Evolutionary conservation across 1,139 yeast species (phyloP).

Genomic region (Yamadazyma siamensis): DNA sequence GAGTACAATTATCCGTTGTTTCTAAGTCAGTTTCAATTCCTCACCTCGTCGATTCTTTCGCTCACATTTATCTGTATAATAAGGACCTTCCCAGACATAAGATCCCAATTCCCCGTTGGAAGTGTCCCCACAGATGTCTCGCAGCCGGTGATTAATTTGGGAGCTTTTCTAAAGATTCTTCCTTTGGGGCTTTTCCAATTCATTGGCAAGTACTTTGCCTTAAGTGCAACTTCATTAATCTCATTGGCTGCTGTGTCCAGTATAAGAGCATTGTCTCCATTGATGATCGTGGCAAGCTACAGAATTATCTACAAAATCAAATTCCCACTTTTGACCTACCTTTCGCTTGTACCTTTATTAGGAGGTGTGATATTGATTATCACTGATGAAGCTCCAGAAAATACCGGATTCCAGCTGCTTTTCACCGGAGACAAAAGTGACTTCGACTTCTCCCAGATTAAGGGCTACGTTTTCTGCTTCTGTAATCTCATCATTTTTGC

Average conservation of each 20-base stretch:
- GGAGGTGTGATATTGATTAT: conserved; percentile 38
- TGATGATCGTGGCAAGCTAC: conserved; percentile 35
- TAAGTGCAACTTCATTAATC: conserved; percentile 37
- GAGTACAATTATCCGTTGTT: conserved; percentile 47
- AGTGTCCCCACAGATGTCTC: conserved; percentile 23
- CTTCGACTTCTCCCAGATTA: conserved; percentile 20
- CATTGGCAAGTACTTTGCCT: conserved; percentile 34
- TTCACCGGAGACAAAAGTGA: conserved; percentile 13
- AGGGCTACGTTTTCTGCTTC: conserved; percentile 30
- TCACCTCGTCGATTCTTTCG: conserved; percentile 35
- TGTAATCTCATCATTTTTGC: conserved; percentile 36
- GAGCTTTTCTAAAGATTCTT: conserved; percentile 26
- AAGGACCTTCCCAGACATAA: conserved; percentile 19
- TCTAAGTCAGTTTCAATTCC: conserved; percentile 48
- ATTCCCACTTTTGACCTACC: conserved; percentile 32
- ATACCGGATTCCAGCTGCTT: background rate
- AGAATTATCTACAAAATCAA: conserved; percentile 28
- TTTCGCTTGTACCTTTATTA: conserved; percentile 35
- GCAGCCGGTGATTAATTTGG: conserved; percentile 19
- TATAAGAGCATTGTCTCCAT: conserved; percentile 38
- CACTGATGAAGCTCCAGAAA: conserved; percentile 19
- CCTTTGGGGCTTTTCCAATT: conserved; percentile 42
- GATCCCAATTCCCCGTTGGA: conserved; percentile 27
- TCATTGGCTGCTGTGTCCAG: conserved; percentile 41
- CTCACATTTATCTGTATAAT: conserved; percentile 19